Percentiles rank a stretch among this genome's conserved stretches.
Conservation (phyloP, 371 early-diverging fungal species). For the Mortierella sp. region DNA sequence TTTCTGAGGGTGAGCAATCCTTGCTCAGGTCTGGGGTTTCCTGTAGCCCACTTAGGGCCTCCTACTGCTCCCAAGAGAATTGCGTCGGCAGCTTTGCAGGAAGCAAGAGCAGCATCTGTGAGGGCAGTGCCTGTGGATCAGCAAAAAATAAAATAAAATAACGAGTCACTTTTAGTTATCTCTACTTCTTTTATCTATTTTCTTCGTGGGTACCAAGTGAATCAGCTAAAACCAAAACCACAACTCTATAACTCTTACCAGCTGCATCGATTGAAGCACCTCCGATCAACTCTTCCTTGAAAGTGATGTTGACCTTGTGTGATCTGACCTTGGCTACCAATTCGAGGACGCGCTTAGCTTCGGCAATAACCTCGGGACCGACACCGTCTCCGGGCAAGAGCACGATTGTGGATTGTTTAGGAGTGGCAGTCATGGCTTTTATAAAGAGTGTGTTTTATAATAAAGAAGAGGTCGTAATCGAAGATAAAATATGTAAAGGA, state of each 20-base stretch:
- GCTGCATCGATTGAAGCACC: conserved; percentile 93
- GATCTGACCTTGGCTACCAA: conserved; percentile 75
- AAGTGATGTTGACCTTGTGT: conserved; percentile 73
- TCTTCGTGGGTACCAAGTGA: not conserved
- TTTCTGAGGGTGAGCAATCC: conserved; percentile 94
- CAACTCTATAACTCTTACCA: conserved; percentile 61
- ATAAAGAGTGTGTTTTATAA: not conserved
- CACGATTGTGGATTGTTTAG: conserved; percentile 66
- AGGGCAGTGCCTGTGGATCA: conserved; percentile 79
- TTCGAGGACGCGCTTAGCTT: conserved; percentile 91
- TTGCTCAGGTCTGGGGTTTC: conserved; percentile 93
- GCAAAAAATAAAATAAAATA: not conserved
- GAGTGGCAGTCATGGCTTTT: conserved; percentile 17
- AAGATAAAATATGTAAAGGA: not conserved
- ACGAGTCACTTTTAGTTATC: conserved; percentile 39
- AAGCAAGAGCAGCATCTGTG: conserved; percentile 82
- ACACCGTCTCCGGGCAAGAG: conserved; percentile 96
- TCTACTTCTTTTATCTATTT: not conserved
- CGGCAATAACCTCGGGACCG: conserved; percentile 94
- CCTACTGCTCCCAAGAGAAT: conserved; percentile 97
- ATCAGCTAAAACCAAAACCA: not conserved
- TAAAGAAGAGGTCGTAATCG: not conserved
- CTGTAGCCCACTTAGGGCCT: conserved; percentile 93
- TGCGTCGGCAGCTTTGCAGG: conserved; percentile 87
- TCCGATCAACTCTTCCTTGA: conserved; percentile 89